Conservation (phyloP, 225 moss, liverwort and hornwort species). For the Physcomitrellopsis africana region DNA sequence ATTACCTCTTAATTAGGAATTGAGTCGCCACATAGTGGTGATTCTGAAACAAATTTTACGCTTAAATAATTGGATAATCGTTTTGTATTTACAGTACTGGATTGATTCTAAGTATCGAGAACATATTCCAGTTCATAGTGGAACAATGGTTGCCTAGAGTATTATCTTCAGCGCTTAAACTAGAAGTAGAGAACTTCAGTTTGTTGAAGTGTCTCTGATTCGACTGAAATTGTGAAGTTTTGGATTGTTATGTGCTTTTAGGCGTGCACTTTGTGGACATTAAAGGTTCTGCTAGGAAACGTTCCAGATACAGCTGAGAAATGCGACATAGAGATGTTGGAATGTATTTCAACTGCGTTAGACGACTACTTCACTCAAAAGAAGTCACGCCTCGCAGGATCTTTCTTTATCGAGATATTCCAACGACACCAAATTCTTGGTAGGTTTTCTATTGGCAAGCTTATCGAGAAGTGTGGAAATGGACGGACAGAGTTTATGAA, state of each 20-base stretch:
- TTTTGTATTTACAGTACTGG: too few relatives aligned
- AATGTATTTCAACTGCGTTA: conserved; percentile 53
- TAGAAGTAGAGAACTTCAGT: conserved; percentile 2
- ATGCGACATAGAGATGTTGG: conserved; percentile 60
- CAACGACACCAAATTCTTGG: conserved; percentile 52
- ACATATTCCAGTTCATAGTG: conserved; percentile 4
- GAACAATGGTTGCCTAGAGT: neutral
- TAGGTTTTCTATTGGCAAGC: conserved; percentile 44
- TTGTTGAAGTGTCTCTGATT: neutral
- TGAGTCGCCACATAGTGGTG: neutral
- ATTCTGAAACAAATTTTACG: neutral
- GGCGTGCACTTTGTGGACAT: conserved; percentile 66
- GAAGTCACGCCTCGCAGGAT: conserved; percentile 57
- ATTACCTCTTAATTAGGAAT: too few relatives aligned
- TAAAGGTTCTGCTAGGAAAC: conserved; percentile 82
- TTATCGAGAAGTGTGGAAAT: conserved; percentile 60
- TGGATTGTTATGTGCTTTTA: conserved; percentile 29
- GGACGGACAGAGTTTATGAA: conserved; percentile 62
- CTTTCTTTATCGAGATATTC: conserved; percentile 63
- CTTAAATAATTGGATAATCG: too few relatives aligned
- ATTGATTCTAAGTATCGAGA: neutral
- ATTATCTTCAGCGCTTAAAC: neutral
- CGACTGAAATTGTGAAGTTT: neutral
- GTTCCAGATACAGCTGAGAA: conserved; percentile 40
- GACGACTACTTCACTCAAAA: conserved; percentile 61